These are phyloP conservation scores for Tylopilus felleus DNA, from an alignment of 768 basidiomycete genomes.

Conservation along the genomic window DNA sequence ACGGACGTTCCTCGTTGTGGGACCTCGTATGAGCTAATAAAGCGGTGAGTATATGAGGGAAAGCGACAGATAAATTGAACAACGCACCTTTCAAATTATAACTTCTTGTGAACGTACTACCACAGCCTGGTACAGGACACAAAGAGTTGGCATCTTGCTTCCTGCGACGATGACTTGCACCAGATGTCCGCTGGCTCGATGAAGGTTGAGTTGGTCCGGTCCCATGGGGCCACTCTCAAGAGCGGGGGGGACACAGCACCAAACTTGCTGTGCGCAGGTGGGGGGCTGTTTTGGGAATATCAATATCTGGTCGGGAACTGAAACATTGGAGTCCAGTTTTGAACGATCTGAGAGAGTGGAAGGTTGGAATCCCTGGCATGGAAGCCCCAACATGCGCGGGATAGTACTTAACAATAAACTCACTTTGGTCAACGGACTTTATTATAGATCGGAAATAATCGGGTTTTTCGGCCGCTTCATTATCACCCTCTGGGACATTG, in stretches of 20 bases:
- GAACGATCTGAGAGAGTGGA: conserved; percentile 39
- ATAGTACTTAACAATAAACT: no score
- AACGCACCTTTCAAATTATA: conserved; percentile 86
- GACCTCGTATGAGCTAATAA: conserved; percentile 82
- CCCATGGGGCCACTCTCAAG: no score
- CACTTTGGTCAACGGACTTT: no score
- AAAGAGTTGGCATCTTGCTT: conserved; percentile 87
- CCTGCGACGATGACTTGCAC: conserved; percentile 79
- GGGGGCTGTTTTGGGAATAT: conserved; percentile 32
- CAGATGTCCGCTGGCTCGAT: conserved; percentile 76
- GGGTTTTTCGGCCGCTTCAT: conserved; percentile 43
- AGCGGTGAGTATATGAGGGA: conserved; percentile 12
- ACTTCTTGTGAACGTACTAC: conserved; percentile 85
- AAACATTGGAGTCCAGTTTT: no score
- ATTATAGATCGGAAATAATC: no score
- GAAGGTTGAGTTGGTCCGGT: no score
- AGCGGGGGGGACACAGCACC: no score
- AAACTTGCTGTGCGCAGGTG: conserved; percentile 55
- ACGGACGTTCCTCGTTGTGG: conserved; percentile 93
- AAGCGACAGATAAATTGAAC: conserved; percentile 1
- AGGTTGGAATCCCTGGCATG: no score
- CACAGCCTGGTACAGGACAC: conserved; percentile 80
- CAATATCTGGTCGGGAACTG: no score
- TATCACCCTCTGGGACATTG: conserved; percentile 60
- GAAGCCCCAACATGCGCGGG: no score